Percentiles rank a stretch among this genome's conserved stretches.
Evolutionary conservation across 208 protist species (phyloP).

Genomic region (Borovskyia barvae): DNA sequence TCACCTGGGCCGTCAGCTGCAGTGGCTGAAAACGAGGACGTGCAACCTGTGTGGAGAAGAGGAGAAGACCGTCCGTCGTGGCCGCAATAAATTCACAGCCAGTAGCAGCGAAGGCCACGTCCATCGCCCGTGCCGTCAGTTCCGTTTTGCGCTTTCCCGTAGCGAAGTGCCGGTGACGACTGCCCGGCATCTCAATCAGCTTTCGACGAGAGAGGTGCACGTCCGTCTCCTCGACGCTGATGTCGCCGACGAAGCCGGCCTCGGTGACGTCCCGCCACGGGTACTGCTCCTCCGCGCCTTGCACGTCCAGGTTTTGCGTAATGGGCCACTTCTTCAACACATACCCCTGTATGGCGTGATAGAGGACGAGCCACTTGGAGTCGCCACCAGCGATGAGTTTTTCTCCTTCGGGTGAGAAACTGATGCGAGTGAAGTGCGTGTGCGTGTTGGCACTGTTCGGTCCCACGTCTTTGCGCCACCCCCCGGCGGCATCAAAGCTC

Average conservation of each 20-base stretch:
- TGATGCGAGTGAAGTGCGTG: constrained; percentile 81
- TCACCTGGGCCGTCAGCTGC: constrained; percentile 67
- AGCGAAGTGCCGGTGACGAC: constrained; percentile 83
- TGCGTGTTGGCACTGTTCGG: constrained; percentile 82
- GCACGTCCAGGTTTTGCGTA: constrained; percentile 85
- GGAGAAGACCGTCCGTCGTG: constrained; percentile 85
- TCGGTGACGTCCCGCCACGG: constrained; percentile 84
- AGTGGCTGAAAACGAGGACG: constrained; percentile 83
- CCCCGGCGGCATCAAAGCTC: constrained; percentile 78
- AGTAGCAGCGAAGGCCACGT: constrained; percentile 75
- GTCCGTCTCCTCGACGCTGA: constrained; percentile 83
- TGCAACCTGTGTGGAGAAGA: constrained; percentile 80
- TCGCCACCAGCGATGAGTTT: constrained; percentile 87
- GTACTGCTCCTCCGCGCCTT: constrained; percentile 90
- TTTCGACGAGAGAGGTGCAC: constrained; percentile 75
- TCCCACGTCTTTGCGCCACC: constrained; percentile 81
- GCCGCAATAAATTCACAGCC: constrained; percentile 88
- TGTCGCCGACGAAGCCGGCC: constrained; percentile 82
- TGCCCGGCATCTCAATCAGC: constrained; percentile 88
- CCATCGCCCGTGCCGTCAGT: constrained; percentile 73
- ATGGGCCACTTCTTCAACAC: constrained; percentile 90
- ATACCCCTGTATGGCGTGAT: constrained; percentile 87
- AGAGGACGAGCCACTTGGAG: constrained; percentile 88
- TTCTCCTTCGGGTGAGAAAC: constrained; percentile 88
- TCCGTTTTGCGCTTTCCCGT: constrained; percentile 90